Evolutionary conservation across 2,329 filamentous ascomycete genomes (phyloP), one percentile per base, ranked within the genome.

Genomic region (Epichloe brachyelytri): DNA sequence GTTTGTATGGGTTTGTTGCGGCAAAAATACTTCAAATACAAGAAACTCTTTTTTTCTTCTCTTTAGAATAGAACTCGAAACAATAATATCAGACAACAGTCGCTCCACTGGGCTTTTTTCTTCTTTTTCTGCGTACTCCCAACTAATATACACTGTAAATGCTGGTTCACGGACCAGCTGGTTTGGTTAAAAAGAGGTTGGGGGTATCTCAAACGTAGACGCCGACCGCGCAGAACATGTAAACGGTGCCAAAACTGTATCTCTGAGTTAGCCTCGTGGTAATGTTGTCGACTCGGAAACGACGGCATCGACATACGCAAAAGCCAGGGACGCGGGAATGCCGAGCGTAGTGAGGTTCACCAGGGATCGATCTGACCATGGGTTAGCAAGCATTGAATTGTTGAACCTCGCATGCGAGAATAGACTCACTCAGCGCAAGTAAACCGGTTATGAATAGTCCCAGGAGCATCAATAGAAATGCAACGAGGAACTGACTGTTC

Each of bases 141-240:
- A 62, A 63, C 63, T 69, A 69, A 57, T 65, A 56, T 68, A 68
- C 65, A 68, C 55, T 56, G 58, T 57, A 59, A 58, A 57, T 59
- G 49, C 59, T 58, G 56, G 54, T 15, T 49, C 38, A 7, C 43
- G 30, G 38, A 43, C 46, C 50, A 45, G 36, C 8, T 17, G 33
- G 17, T 33, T 20, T 43, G 26, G 45, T 19, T 6, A 26, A 47
- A 8, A 20, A 10, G 19, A 38, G 34, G 65, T 54, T 57, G 53
- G 61, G 68, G 71, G 70, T 74, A 71, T 80, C 67, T 75, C 80
- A 98, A 68, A 98, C 88, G 82, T 98, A 97, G 65, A 98, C 93
- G 67, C 93, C 93, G 66, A 93, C 93, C 54, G 90, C 93, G 71
- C 93, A 98, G 72, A 98, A 97, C 85, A 96, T 95, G 72, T 93